Conservation (phyloP, 352 stramenopile genomes). For the Thraustotheca clavata region DNA sequence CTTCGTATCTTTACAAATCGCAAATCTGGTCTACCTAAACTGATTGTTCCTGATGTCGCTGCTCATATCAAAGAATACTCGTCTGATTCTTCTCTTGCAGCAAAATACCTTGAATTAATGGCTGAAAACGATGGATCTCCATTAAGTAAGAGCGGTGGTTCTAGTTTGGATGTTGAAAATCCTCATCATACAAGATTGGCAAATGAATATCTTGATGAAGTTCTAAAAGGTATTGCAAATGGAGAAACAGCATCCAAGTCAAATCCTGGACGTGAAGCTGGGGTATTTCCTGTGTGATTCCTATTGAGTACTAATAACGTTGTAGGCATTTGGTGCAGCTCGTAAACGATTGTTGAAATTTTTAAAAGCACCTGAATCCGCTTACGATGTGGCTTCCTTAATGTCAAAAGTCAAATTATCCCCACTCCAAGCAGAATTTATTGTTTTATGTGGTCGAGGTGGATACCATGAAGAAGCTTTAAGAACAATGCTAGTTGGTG, state of each 20-base stretch:
- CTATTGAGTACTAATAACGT: not conserved
- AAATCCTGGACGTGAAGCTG: conserved; percentile 64
- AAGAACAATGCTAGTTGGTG: conserved; percentile 38
- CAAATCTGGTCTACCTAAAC: conserved; percentile 42
- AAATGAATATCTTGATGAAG: conserved; percentile 82
- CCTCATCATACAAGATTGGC: conserved; percentile 75
- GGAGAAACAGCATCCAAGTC: conserved; percentile 77
- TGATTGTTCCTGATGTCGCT: conserved; percentile 53
- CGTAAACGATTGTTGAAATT: conserved; percentile 77
- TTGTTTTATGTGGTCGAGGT: conserved; percentile 76
- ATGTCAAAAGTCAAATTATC: conserved; percentile 70
- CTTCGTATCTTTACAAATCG: conserved; percentile 80
- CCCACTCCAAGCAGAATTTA: conserved; percentile 73
- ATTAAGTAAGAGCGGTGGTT: conserved; percentile 21
- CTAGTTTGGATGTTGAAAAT: conserved; percentile 22
- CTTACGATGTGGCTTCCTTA: conserved; percentile 63
- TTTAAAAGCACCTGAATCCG: conserved; percentile 61
- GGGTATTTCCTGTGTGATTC: conserved; percentile 15
- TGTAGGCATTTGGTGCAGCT: conserved; percentile 42
- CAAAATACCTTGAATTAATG: conserved; percentile 75
- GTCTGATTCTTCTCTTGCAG: conserved; percentile 56
- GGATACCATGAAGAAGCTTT: conserved; percentile 73
- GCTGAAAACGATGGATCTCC: conserved; percentile 48
- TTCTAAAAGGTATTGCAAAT: conserved; percentile 54
- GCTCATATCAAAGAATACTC: conserved; percentile 68